A percentile compares a stretch with the other conserved stretches of the same genome.
Evolutionary conservation across 345 rosid genomes (phyloP).

Genomic region (Alliaria petiolata): DNA sequence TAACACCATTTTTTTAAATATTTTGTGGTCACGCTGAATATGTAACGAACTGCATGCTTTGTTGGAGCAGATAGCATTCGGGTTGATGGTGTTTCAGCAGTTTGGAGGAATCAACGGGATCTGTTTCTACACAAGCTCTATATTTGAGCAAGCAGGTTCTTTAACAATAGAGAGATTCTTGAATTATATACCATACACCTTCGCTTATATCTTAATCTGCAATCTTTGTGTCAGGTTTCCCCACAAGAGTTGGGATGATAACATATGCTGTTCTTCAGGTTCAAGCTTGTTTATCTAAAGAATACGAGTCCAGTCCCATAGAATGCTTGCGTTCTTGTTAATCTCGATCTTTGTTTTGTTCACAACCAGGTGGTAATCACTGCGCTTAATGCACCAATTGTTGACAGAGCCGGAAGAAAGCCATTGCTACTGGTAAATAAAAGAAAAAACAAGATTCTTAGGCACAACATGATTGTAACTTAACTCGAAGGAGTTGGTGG

Average conservation of each 20-base stretch:
- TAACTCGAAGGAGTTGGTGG: slow-evolving; percentile 10
- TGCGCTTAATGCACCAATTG: slow-evolving; percentile 51
- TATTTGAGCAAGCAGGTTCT: slow-evolving; percentile 82
- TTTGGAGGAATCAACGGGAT: slow-evolving; percentile 92
- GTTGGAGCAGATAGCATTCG: slow-evolving; percentile 75
- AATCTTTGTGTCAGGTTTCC: slow-evolving; percentile 53
- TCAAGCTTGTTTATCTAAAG: slow-evolving; percentile 8
- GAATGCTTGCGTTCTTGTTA: neutral
- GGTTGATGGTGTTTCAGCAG: slow-evolving; percentile 86
- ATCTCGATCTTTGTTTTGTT: neutral
- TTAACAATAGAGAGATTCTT: neutral
- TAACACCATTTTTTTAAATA: too few species aligned
- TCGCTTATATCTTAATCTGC: neutral
- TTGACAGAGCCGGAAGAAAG: slow-evolving; percentile 88
- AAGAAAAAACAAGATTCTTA: neutral
- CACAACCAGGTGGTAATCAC: slow-evolving; percentile 67
- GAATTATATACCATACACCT: neutral
- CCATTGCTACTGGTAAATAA: slow-evolving; percentile 65
- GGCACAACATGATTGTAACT: neutral
- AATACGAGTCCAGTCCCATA: neutral
- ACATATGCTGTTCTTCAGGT: slow-evolving; percentile 90
- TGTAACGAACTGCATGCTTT: slow-evolving; percentile 1
- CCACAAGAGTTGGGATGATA: slow-evolving; percentile 65
- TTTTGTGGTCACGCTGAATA: neutral
- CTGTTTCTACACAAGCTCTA: slow-evolving; percentile 70